These are phyloP conservation scores for Sugiyamaella mastotermitis DNA, from an alignment of 805 yeast genomes.

Conservation along the genomic window DNA sequence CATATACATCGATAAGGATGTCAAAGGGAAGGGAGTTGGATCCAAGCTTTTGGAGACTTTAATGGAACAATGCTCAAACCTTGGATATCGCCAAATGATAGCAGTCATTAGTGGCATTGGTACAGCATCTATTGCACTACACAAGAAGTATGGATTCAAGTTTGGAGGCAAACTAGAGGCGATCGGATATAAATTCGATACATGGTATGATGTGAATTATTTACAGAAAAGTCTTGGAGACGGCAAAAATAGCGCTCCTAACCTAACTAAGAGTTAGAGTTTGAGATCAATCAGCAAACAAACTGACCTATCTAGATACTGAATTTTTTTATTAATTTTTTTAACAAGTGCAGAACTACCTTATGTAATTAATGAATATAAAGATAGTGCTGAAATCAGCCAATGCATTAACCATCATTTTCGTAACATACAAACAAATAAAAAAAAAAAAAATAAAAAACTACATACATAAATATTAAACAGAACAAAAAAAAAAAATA, in stretches of 20 bases:
- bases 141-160: constrained; percentile 3
- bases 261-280: too few species aligned
- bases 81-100: constrained; percentile 3
- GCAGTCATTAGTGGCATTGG: constrained; percentile 3
- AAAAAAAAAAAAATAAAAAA: background rate
- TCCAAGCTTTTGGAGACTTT: background rate
- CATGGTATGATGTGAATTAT: constrained; percentile 3
- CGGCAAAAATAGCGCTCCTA: background rate
- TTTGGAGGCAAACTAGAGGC: constrained; percentile 1
- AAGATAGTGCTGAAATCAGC: too few species aligned
- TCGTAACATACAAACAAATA: too few species aligned
- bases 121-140: constrained; percentile 1
- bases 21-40: constrained; percentile 5
- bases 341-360: too few species aligned
- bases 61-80: background rate
- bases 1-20: constrained; percentile 1
- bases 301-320: too few species aligned
- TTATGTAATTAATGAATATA: too few species aligned
- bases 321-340: too few species aligned
- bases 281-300: too few species aligned
- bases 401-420: too few species aligned
- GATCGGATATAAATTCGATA: constrained; percentile 5
- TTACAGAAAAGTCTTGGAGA: constrained; percentile 5
- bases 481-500: background rate
- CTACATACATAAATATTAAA: background rate